Evolutionary conservation across 2,329 filamentous ascomycete species (phyloP), one percentile per base, ranked within the genome.

Genomic region (Fonsecaea monophora): DNA sequence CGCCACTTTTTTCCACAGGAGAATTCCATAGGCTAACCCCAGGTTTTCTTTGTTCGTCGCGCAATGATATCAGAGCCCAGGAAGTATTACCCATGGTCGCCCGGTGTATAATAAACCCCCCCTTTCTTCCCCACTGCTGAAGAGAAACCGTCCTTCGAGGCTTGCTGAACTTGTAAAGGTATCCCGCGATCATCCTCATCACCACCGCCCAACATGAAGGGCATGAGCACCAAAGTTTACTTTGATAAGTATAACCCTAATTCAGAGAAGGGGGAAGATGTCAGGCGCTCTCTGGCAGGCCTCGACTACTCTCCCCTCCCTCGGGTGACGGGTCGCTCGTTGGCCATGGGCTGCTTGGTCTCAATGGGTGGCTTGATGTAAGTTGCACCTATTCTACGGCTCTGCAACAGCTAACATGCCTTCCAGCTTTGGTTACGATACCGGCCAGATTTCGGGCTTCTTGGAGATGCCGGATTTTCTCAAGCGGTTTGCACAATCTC

Each of bases 381-480:
- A 48, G 65, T 60, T 38, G 40, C 15, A 13, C 15, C 21, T 9
- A 18, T 13, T 10, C 1, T 32, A 18, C 21, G 38, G 13, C 50
- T 30, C 21, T 53, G 35, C 40, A 66, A 18, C 60, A 59, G 30
- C 50, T 32, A n/a, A 30, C 56, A 32, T 48, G 30, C 15, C 21
- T 18, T 59, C 45, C 15, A 69, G 59, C 3, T 80, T 79, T 55
- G 78, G 78, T 7, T 80, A 79, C 53, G 77, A 81, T 54, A 80
- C 80, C 6, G 78, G 79, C 68, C 79, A 81, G 64, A 81, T 81
- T 40, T 81, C 79, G 0, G 79, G 79, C 1, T 81, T 82, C 61
- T 71, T 82, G 15, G 77, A 76, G 32, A 81, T 81, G 79, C 9
- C 73, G 0, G 68, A 82, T 67, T 82, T 81, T 66, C 67, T 79